Evolutionary conservation across 805 yeast species (phyloP).

Genomic region (Teunomyces cretensis): DNA sequence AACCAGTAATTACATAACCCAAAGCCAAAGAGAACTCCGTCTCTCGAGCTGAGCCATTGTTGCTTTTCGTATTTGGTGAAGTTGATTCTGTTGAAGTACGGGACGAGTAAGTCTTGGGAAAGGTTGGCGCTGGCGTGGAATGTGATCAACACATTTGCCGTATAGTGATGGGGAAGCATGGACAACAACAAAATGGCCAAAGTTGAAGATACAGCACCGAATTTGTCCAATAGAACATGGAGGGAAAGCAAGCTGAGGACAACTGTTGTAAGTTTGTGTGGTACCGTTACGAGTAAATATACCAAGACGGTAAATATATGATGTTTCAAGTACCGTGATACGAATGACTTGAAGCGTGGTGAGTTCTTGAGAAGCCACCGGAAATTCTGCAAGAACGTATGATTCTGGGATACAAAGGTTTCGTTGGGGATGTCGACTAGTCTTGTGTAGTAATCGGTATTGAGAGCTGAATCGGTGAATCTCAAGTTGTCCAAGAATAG

Average conservation of each 20-base stretch:
- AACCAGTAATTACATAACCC: constrained; percentile 48
- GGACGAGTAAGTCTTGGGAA: constrained; percentile 46
- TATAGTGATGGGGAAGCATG: constrained; percentile 33
- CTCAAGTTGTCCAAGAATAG: constrained; percentile 18
- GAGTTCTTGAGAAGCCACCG: constrained; percentile 12
- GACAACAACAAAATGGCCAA: constrained; percentile 34
- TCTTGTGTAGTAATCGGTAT: constrained; percentile 9
- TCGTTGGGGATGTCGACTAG: constrained; percentile 7
- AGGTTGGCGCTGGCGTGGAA: constrained; percentile 49
- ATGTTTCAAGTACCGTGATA: constrained; percentile 15
- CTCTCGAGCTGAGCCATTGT: constrained; percentile 53
- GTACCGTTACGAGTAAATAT: constrained; percentile 20
- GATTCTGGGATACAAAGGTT: neutral
- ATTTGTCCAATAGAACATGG: constrained; percentile 40
- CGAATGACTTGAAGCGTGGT: constrained; percentile 18
- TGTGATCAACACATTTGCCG: constrained; percentile 38
- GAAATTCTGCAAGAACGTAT: constrained; percentile 5
- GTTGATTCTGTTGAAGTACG: constrained; percentile 50
- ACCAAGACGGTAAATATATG: constrained; percentile 28
- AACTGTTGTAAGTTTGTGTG: constrained; percentile 33
- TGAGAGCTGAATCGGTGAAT: constrained; percentile 15
- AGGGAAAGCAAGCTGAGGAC: constrained; percentile 45
- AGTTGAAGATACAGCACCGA: constrained; percentile 48
- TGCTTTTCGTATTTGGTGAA: constrained; percentile 41
- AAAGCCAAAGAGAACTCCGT: constrained; percentile 57